phyloP scores from a whole-genome alignment of 345 rosid genomes.

The Corchorus capsularis region DNA sequence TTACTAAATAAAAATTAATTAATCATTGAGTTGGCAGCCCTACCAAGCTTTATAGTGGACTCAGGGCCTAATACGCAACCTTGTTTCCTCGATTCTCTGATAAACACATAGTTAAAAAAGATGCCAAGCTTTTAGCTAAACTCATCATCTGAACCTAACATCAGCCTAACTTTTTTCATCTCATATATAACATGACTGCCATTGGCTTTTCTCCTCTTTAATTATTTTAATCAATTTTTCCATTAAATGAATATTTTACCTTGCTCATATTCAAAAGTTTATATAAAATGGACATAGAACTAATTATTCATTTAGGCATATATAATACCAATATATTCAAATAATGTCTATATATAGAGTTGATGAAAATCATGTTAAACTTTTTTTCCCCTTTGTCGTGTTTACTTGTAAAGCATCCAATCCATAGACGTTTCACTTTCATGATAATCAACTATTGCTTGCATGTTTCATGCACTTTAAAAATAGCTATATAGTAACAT shows the following conservation, averaged over 20 bases:
- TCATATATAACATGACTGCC: background rate
- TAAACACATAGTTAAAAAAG: background rate
- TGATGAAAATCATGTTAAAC: no score
- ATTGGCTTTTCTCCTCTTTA: background rate
- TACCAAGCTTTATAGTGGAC: background rate
- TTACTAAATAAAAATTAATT: no score
- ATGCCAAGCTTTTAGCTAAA: background rate
- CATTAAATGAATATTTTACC: no score
- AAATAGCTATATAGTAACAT: no score
- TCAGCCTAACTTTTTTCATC: slow-evolving; percentile 6
- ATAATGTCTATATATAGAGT: no score
- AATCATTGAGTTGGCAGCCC: background rate
- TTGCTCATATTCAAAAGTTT: no score
- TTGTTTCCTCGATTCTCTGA: background rate
- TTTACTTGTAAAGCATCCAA: no score
- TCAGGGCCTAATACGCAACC: background rate
- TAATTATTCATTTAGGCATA: background rate
- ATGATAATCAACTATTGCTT: no score
- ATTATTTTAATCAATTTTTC: background rate
- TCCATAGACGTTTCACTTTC: no score
- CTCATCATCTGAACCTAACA: slow-evolving; percentile 4
- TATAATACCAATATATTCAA: no score
- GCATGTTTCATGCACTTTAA: no score
- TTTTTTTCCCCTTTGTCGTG: no score
- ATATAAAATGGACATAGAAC: background rate